Evolutionary conservation across 2,329 filamentous ascomycete genomes (phyloP).

Genomic region (Metarhizium rileyi): DNA sequence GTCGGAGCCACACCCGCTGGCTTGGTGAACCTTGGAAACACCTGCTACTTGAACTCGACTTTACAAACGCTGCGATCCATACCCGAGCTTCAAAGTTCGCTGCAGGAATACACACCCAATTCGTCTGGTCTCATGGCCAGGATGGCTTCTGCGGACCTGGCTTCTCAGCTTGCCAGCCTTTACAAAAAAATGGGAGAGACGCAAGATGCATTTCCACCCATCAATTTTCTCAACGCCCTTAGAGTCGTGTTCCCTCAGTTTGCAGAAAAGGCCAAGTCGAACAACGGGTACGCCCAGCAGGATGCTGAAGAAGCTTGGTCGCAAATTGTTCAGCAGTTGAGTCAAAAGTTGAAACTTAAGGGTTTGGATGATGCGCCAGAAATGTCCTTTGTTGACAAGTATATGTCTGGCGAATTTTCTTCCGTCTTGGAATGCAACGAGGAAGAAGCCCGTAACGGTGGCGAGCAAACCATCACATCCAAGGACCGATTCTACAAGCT

Average conservation of each 20-base stretch:
- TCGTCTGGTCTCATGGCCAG: slow-evolving; percentile 33
- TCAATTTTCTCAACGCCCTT: slow-evolving; percentile 73
- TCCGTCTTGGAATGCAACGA: slow-evolving; percentile 79
- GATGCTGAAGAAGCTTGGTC: slow-evolving; percentile 98
- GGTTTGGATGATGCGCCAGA: slow-evolving; percentile 38
- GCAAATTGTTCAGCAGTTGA: slow-evolving; percentile 78
- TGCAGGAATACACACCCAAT: slow-evolving; percentile 45
- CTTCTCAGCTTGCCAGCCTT: slow-evolving; percentile 66
- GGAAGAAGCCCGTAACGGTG: slow-evolving; percentile 59
- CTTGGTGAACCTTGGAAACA: slow-evolving; percentile 88
- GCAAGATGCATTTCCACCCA: slow-evolving; percentile 74
- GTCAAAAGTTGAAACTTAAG: slow-evolving; percentile 64
- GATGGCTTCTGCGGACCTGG: slow-evolving; percentile 54
- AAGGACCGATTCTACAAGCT: slow-evolving; percentile 76
- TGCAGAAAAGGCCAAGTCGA: slow-evolving; percentile 74
- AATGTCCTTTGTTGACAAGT: slow-evolving; percentile 77
- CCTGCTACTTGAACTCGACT: slow-evolving; percentile 96
- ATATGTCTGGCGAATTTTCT: slow-evolving; percentile 75
- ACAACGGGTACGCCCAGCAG: slow-evolving; percentile 87
- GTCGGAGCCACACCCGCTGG: slow-evolving; percentile 82
- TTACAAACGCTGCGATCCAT: slow-evolving; percentile 84
- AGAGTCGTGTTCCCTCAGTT: slow-evolving; percentile 83
- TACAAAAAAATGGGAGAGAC: slow-evolving; percentile 87
- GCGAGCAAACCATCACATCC: slow-evolving; percentile 57
- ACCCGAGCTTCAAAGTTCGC: slow-evolving; percentile 77